These are phyloP conservation scores for Pythium angustatum DNA, from an alignment of 352 stramenopile species.

Conservation along the genomic window DNA sequence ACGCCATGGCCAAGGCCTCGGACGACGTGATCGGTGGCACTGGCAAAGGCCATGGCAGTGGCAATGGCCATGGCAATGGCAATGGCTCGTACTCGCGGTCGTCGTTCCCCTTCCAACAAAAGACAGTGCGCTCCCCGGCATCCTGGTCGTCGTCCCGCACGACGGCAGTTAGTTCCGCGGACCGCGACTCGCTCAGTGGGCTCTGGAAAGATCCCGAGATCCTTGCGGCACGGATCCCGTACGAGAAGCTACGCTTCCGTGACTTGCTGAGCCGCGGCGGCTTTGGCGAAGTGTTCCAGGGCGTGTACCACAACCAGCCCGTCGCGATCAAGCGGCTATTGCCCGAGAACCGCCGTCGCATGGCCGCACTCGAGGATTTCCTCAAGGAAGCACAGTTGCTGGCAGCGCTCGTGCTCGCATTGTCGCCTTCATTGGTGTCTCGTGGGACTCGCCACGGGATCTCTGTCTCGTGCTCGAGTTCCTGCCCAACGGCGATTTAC, in stretches of 20 bases:
- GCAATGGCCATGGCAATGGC: neutral
- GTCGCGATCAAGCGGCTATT: conserved; percentile 59
- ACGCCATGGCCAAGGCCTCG: conserved; percentile 9
- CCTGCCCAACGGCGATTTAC: conserved; percentile 42
- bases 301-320: conserved; percentile 35
- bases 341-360: conserved; percentile 38
- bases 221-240: conserved; percentile 47
- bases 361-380: conserved; percentile 53
- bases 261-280: conserved; percentile 46
- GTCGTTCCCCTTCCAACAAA: conserved; percentile 4
- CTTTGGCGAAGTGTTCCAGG: conserved; percentile 49
- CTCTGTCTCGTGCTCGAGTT: conserved; percentile 40
- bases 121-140: conserved; percentile 7
- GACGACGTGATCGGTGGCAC: neutral
- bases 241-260: conserved; percentile 39
- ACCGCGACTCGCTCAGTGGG: conserved; percentile 27
- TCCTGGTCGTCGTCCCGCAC: conserved; percentile 16
- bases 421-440: conserved; percentile 42
- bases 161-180: conserved; percentile 5
- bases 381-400: conserved; percentile 52
- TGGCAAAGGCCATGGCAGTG: neutral
- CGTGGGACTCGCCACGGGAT: conserved; percentile 37
- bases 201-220: conserved; percentile 55
- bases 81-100: conserved; percentile 8
- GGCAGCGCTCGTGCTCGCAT: conserved; percentile 45